These are phyloP conservation scores for Hordeum pubiflorum DNA, from an alignment of 202 grass and related monocot species.

Conservation along the genomic window DNA sequence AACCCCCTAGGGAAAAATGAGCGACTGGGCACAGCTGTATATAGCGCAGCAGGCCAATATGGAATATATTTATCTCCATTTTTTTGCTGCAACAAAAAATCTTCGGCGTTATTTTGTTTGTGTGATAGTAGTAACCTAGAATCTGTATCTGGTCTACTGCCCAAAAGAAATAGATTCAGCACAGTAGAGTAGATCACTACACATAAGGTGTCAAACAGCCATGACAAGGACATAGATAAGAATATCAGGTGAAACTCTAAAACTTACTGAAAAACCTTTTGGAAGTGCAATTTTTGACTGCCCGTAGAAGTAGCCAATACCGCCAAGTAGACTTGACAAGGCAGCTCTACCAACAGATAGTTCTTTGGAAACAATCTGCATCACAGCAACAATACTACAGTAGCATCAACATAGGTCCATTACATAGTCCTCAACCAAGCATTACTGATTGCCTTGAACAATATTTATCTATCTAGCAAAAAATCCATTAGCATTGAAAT, in stretches of 20 bases:
- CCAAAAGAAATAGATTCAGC: background rate
- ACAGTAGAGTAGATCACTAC: background rate
- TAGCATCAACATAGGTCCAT: slow-evolving; percentile 3
- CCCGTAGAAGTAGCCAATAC: slow-evolving; percentile 90
- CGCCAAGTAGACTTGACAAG: slow-evolving; percentile 81
- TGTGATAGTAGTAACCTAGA: background rate
- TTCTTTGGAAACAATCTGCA: slow-evolving; percentile 56
- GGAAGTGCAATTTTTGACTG: slow-evolving; percentile 93
- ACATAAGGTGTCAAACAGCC: background rate
- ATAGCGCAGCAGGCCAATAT: slow-evolving; percentile 86
- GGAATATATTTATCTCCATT: slow-evolving; percentile 83
- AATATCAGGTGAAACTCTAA: slow-evolving; percentile 17
- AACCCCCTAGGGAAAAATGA: slow-evolving; percentile 97
- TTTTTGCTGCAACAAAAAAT: slow-evolving; percentile 61
- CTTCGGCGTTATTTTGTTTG: slow-evolving; percentile 17
- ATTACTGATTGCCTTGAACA: background rate
- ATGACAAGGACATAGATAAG: slow-evolving; percentile 8
- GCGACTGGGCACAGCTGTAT: slow-evolving; percentile 92
- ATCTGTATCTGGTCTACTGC: slow-evolving; percentile 5
- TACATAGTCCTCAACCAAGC: background rate
- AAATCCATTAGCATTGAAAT: background rate
- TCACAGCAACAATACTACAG: slow-evolving; percentile 1
- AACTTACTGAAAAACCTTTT: slow-evolving; percentile 83
- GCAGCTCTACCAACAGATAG: slow-evolving; percentile 69
- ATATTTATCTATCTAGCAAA: slow-evolving; percentile 16